These are phyloP conservation scores for Symbiotaphrina buchneri DNA, from an alignment of 495 filamentous ascomycete species.

Conservation along the genomic window DNA sequence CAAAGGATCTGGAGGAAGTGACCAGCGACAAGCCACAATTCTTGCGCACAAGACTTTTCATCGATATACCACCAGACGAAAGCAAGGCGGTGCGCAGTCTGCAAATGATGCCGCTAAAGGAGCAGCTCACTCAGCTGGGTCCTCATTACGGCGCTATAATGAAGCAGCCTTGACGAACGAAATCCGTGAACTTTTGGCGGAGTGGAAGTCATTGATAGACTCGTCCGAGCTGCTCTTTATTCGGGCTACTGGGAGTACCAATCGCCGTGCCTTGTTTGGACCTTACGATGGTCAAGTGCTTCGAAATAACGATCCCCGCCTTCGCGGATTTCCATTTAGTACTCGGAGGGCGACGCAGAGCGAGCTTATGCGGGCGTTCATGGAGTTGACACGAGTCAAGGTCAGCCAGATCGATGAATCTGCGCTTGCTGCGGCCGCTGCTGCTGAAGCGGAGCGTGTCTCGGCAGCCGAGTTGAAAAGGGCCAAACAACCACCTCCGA, in stretches of 20 bases:
- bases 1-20: conserved; percentile 37
- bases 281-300: conserved; percentile 78
- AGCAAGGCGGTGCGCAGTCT: conserved; percentile 88
- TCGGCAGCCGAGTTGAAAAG: conserved; percentile 5
- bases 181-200: conserved; percentile 48
- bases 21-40: conserved; percentile 63
- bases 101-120: conserved; percentile 82
- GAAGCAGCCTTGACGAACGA: conserved; percentile 72
- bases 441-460: conserved; percentile 9
- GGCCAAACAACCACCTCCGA: conserved; percentile 10
- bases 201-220: conserved; percentile 72
- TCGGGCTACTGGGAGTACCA: conserved; percentile 69
- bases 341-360: conserved; percentile 86
- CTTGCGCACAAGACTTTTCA: conserved; percentile 96
- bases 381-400: conserved; percentile 80
- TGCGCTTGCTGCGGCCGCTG: conserved; percentile 22
- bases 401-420: conserved; percentile 47
- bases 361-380: conserved; percentile 81
- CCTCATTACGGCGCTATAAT: conserved; percentile 77
- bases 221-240: conserved; percentile 68
- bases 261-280: conserved; percentile 66
- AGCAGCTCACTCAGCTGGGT: conserved; percentile 80
- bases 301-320: conserved; percentile 56
- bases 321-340: conserved; percentile 81
- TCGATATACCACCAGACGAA: conserved; percentile 83